Evolutionary conservation across 352 stramenopile species (phyloP).

Genomic region (Phytophthora pinifolia): DNA sequence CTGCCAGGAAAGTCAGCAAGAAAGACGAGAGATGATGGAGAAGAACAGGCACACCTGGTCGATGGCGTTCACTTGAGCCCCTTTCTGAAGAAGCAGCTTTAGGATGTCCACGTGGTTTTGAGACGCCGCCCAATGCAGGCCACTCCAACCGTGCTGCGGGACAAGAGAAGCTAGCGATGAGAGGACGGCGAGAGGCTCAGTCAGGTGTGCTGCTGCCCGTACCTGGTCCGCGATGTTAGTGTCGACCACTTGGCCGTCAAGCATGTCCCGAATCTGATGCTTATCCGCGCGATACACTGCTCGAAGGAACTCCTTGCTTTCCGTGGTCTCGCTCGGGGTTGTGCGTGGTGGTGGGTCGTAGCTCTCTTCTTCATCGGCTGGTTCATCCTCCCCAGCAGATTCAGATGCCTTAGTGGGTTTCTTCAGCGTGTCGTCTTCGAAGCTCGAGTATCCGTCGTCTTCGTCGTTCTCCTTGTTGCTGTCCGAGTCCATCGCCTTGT

Average conservation of each 20-base stretch:
- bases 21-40: background rate
- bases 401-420: slow-evolving; percentile 16
- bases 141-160: slow-evolving; percentile 72
- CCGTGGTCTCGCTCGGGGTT: slow-evolving; percentile 45
- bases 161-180: slow-evolving; percentile 2
- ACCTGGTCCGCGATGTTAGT: slow-evolving; percentile 65
- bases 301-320: slow-evolving; percentile 63
- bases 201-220: background rate
- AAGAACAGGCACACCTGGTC: slow-evolving; percentile 43
- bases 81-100: slow-evolving; percentile 42
- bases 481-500: slow-evolving; percentile 8
- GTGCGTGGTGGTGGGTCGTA: slow-evolving; percentile 38
- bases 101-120: slow-evolving; percentile 62
- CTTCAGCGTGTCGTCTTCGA: slow-evolving; percentile 39
- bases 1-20: slow-evolving; percentile 14
- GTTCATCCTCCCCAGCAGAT: slow-evolving; percentile 7
- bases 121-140: slow-evolving; percentile 74
- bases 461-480: slow-evolving; percentile 23
- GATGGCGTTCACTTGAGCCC: slow-evolving; percentile 49
- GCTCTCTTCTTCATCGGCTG: slow-evolving; percentile 22
- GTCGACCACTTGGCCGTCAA: slow-evolving; percentile 46
- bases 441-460: slow-evolving; percentile 62
- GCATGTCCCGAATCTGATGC: slow-evolving; percentile 51
- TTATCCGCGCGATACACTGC: slow-evolving; percentile 65
- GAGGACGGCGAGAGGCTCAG: background rate